Percentiles rank a stretch among this genome's conserved stretches.
Evolutionary conservation across 495 filamentous ascomycete species (phyloP).

Genomic region (Penicillium verhagenii): DNA sequence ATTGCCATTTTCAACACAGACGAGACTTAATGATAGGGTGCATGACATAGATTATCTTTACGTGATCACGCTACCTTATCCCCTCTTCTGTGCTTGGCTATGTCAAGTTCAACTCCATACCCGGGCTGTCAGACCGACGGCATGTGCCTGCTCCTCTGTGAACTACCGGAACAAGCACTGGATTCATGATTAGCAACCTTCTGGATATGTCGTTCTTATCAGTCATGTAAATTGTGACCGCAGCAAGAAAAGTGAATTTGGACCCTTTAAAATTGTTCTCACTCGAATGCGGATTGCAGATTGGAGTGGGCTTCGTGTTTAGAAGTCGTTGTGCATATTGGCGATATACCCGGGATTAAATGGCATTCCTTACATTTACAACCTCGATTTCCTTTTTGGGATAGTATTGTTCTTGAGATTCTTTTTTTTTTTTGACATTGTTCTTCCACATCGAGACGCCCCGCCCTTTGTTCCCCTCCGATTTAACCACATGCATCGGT

Average conservation of each 20-base stretch:
- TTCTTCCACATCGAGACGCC: not conserved
- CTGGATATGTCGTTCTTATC: not conserved
- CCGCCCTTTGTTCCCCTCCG: not conserved
- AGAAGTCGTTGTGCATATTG: not conserved
- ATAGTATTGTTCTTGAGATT: not conserved
- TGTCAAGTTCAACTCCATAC: slow-evolving; percentile 10
- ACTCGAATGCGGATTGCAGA: not conserved
- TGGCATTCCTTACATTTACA: slow-evolving; percentile 1
- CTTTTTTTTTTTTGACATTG: not conserved
- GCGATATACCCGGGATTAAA: slow-evolving; percentile 28
- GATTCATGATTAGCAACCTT: too few relatives aligned
- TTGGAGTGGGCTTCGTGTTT: not conserved
- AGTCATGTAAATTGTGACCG: not conserved
- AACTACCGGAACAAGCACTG: not conserved
- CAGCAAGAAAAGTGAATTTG: not conserved
- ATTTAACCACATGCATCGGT: not conserved
- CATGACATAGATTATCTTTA: not conserved
- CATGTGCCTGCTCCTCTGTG: slow-evolving; percentile 13
- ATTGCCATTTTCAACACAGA: not conserved
- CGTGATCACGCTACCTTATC: not conserved
- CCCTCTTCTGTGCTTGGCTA: not conserved
- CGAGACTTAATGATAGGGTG: not conserved
- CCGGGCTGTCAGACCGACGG: slow-evolving; percentile 22
- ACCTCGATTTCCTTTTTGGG: too few relatives aligned
- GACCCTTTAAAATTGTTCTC: not conserved